phyloP scores from a whole-genome alignment of 768 basidiomycete species.

The Rhodotorula taiwanensis region DNA sequence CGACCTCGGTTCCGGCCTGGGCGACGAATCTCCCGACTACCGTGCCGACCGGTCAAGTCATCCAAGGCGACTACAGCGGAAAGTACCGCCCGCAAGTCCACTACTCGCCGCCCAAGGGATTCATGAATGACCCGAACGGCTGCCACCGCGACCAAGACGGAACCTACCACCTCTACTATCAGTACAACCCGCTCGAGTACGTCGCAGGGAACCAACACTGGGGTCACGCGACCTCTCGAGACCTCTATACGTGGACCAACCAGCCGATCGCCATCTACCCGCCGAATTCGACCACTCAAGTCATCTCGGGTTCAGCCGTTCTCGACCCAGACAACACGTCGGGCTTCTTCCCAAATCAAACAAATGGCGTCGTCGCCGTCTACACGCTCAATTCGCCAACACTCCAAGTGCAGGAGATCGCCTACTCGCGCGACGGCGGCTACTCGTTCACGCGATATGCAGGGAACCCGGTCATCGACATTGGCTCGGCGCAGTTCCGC shows the following conservation, averaged over 20 bases:
- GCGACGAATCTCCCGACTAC: neutral
- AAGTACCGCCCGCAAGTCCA: constrained; percentile 40
- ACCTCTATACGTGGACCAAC: constrained; percentile 43
- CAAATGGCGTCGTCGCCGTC: constrained; percentile 39
- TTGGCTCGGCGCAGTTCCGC: constrained; percentile 39
- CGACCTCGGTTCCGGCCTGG: neutral
- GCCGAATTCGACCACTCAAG: constrained; percentile 26
- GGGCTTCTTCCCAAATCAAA: constrained; percentile 40
- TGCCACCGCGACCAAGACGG: constrained; percentile 27
- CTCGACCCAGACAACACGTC: constrained; percentile 42
- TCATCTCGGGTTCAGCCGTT: constrained; percentile 41
- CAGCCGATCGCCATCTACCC: constrained; percentile 42
- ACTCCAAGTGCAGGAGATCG: constrained; percentile 39
- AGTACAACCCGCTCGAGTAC: constrained; percentile 38
- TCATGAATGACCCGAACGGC: constrained; percentile 10
- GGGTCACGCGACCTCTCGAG: constrained; percentile 43
- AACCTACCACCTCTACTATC: constrained; percentile 43
- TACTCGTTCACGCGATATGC: constrained; percentile 39
- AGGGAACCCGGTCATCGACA: constrained; percentile 40
- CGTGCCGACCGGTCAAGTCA: constrained; percentile 23
- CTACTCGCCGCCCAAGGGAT: constrained; percentile 41
- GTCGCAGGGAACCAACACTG: constrained; percentile 43
- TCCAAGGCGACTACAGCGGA: constrained; percentile 40
- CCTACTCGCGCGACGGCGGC: constrained; percentile 41
- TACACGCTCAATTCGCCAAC: constrained; percentile 41